These are phyloP conservation scores for Auricularia cornea DNA, from an alignment of 768 basidiomycete genomes.

Conservation along the genomic window DNA sequence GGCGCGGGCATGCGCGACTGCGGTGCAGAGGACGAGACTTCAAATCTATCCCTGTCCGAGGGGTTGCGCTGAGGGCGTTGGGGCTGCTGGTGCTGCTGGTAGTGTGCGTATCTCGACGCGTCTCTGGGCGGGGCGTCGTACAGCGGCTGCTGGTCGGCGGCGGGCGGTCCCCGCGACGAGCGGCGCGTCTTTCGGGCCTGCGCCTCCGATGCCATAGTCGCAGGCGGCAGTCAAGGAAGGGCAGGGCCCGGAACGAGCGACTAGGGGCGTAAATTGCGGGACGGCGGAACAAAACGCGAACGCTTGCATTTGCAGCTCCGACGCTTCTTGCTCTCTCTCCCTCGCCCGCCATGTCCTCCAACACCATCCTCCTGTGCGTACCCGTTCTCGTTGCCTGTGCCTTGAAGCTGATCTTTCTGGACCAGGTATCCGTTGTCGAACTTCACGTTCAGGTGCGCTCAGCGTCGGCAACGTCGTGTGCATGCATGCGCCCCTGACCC, in stretches of 20 bases:
- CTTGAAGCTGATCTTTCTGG: conserved; percentile 5
- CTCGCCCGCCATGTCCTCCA: conserved; percentile 34
- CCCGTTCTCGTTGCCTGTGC: background rate
- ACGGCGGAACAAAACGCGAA: background rate
- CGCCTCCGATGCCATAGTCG: background rate
- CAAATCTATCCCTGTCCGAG: background rate
- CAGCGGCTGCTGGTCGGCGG: background rate
- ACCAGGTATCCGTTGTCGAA: conserved; percentile 85
- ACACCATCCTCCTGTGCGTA: conserved; percentile 43
- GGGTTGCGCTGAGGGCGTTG: background rate
- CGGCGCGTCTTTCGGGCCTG: background rate
- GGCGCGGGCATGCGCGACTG: background rate
- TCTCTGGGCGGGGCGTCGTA: background rate
- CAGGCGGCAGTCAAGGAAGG: background rate
- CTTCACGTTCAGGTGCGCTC: conserved; percentile 76
- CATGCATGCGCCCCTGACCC: background rate
- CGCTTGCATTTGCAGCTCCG: background rate
- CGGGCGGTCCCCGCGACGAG: background rate
- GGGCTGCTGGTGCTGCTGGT: background rate
- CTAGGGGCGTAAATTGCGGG: background rate
- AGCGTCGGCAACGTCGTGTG: background rate
- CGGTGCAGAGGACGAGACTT: too few relatives aligned
- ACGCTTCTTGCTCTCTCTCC: background rate
- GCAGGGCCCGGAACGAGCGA: background rate
- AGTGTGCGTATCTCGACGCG: background rate